Conservation (phyloP, 768 basidiomycete genomes). For the Nidularia sp. region DNA sequence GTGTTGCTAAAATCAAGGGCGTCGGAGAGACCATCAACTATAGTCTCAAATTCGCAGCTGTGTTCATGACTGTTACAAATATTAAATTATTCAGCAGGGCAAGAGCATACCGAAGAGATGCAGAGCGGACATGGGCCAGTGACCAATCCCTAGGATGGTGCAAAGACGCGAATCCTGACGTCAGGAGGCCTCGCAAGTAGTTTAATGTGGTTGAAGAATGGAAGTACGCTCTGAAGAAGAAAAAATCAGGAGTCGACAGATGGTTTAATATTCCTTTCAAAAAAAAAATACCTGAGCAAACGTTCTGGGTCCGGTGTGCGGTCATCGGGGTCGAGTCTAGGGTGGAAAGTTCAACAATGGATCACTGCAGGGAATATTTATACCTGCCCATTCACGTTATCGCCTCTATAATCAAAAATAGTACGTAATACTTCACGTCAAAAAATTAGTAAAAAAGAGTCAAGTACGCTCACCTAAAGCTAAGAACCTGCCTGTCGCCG, state of each 20-base stretch:
- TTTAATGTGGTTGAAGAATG: slow-evolving; percentile 93
- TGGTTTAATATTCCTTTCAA: background rate
- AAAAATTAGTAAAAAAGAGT: background rate
- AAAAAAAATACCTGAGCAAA: slow-evolving; percentile 57
- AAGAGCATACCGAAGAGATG: slow-evolving; percentile 56
- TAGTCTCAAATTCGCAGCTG: slow-evolving; percentile 80
- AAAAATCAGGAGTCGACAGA: slow-evolving; percentile 1
- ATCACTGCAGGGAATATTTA: background rate
- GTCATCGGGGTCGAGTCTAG: slow-evolving; percentile 66
- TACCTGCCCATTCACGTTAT: slow-evolving; percentile 89
- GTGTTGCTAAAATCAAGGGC: slow-evolving; percentile 92
- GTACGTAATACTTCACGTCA: background rate
- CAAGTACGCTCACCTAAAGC: slow-evolving; percentile 61
- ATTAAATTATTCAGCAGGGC: background rate
- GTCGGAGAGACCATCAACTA: slow-evolving; percentile 81
- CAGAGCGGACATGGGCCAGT: slow-evolving; percentile 84
- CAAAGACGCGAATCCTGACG: slow-evolving; percentile 91
- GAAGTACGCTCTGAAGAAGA: slow-evolving; percentile 77
- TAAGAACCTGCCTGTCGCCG: slow-evolving; percentile 71
- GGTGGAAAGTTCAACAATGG: too few species aligned
- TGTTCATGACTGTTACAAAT: too few species aligned
- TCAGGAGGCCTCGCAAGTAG: slow-evolving; percentile 82
- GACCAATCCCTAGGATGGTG: slow-evolving; percentile 92
- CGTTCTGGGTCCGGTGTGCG: slow-evolving; percentile 89
- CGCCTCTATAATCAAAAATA: slow-evolving; percentile 54